Evolutionary conservation across 306 rosid genomes (phyloP).

Genomic region (Gleditsia sinensis): DNA sequence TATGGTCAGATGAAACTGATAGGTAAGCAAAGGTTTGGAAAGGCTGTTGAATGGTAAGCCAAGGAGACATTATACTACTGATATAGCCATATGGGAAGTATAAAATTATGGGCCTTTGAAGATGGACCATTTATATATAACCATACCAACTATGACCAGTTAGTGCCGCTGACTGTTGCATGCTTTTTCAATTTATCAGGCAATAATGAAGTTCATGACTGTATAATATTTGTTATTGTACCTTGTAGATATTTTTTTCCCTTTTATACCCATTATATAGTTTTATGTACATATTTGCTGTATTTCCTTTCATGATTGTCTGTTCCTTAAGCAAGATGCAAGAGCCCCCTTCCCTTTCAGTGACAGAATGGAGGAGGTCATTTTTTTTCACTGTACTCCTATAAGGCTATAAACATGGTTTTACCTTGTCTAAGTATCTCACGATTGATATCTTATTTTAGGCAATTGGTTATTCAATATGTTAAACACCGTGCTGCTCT

Average conservation of each 20-base stretch:
- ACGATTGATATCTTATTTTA: conserved; percentile 43
- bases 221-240: neutral
- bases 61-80: conserved; percentile 11
- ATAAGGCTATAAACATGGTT: neutral
- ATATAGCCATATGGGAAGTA: neutral
- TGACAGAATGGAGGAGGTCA: conserved; percentile 16
- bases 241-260: neutral
- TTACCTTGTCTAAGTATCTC: conserved; percentile 33
- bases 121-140: conserved; percentile 16
- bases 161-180: conserved; percentile 11
- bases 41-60: conserved; percentile 16
- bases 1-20: conserved; percentile 88
- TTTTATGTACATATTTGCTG: neutral
- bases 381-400: conserved; percentile 3
- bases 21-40: conserved; percentile 56
- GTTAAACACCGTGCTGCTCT: conserved; percentile 76
- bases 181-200: conserved; percentile 20
- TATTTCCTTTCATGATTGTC: neutral
- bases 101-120: conserved; percentile 29
- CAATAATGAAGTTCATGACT: neutral
- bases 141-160: conserved; percentile 29
- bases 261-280: neutral
- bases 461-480: conserved; percentile 85
- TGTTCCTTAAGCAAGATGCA: neutral
- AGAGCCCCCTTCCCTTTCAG: neutral